Base-by-base conservation (phyloP, 1,284 basidiomycete species). In the Xerocomus minutiporus region DNA sequence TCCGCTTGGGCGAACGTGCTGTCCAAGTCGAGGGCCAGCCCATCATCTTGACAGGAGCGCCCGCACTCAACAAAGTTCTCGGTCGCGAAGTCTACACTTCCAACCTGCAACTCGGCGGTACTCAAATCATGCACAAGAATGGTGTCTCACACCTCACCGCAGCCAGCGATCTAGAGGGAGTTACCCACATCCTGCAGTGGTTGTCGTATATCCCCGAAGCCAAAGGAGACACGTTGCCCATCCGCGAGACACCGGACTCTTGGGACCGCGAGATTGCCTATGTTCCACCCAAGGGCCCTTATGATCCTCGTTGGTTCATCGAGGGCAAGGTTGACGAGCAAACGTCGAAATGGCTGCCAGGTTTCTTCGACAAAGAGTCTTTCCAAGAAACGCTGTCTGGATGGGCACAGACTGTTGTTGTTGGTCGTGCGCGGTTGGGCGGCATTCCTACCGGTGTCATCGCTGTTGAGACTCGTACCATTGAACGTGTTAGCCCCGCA, bases 111-210 rank as follows among this genome's bases (percentile, higher is more conserved):
- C 91, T 99, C 57, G 97, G 97, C 66, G 97, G 97, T 55, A 98
- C 97, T 35, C 92, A 95, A 66, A 99, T 98, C 77, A 97, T 98
- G 94, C 91, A 94, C 83, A 96, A 96, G 82, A 98, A 98, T 69
- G 97, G 97, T 75, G 93, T 99, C 51, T 97, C 96, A 13, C 97
- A 99, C 71, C 76, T 99, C 49, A 95, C 91, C 3, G 95, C 96
- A 26, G 84, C 83, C 63, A 96, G 94, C 68, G 97, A 99, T 70
- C 77, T 99, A 34, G 91, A 97, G 70, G 94, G 95, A 61, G 93
- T 94, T 20, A 85, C 87, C 11, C 88, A 94, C 56, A 97, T 97
- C 63, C 75, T 99, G 55, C 86, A 93, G 65, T 99, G 97, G 94
- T 73, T 99, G 59, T 92, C 94, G 15, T 99, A 92, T 71, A 82